phyloP scores from a whole-genome alignment of 768 basidiomycete species.

The Russula dissimulans region DNA sequence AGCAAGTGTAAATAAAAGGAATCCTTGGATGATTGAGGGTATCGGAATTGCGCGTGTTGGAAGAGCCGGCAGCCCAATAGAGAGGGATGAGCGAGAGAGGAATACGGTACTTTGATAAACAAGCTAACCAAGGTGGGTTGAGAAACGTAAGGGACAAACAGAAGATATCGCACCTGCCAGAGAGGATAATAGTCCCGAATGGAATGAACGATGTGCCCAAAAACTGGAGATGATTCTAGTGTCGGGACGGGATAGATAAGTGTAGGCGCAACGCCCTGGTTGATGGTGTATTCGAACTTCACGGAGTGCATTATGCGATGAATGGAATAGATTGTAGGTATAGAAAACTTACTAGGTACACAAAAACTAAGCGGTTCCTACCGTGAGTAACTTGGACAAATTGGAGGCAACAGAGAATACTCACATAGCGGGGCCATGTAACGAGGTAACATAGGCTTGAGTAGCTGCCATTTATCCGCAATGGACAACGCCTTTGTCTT shows the following conservation, averaged over 20 bases:
- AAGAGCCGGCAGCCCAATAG: slow-evolving; percentile 72
- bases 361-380: slow-evolving; percentile 35
- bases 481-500: slow-evolving; percentile 42
- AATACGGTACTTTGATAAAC: slow-evolving; percentile 90
- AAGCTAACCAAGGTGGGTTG: slow-evolving; percentile 35
- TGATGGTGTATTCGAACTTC: slow-evolving; percentile 87
- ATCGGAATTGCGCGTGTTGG: slow-evolving; percentile 58
- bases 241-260: slow-evolving; percentile 80
- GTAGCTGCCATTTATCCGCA: slow-evolving; percentile 71
- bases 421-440: slow-evolving; percentile 93
- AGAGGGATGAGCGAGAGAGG: slow-evolving; percentile 84
- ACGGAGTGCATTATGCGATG: neutral
- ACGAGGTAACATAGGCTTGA: slow-evolving; percentile 64
- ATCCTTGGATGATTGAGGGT: slow-evolving; percentile 66
- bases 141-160: neutral
- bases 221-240: slow-evolving; percentile 44
- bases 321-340: neutral
- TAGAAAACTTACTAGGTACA: slow-evolving; percentile 44
- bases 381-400: neutral
- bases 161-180: slow-evolving; percentile 61
- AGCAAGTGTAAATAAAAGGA: slow-evolving; percentile 52
- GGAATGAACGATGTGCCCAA: slow-evolving; percentile 72
- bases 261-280: slow-evolving; percentile 85
- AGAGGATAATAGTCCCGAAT: slow-evolving; percentile 91
- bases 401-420: slow-evolving; percentile 24